Evolutionary conservation across 2,329 filamentous ascomycete genomes (phyloP), one percentile per base, ranked within the genome.

Genomic region (Stachybotrys chlorohalonatus): DNA sequence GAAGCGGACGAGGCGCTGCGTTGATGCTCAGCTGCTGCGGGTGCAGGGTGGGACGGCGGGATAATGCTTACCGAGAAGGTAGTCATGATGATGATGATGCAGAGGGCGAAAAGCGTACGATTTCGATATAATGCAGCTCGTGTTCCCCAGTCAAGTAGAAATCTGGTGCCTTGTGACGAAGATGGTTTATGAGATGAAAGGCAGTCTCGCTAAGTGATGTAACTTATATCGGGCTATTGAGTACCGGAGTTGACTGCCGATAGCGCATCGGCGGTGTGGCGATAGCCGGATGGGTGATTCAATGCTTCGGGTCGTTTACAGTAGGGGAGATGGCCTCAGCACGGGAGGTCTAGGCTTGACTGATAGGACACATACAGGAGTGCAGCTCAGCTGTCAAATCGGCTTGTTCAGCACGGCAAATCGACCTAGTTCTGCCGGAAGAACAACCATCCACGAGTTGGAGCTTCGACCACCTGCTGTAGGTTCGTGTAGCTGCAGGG

Each of bases 1-100:
- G 71, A 90, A 91, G 53, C 87, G 84, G 60, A 91, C 75, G 46
- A 91, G 83, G 63, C 85, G 82, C 83, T 89, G 63, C 9, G 13
- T 42, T 17, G n/a, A 17, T 17, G 17, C 47, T 46, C 48, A 51
- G 30, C 17, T 17, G 11, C 31, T 9, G 24, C 6, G 15, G 50
- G 46, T 53, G 7, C 4, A 17, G 11, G 30, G 24, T 32, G 17
- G 36, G 9, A 32, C 31, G 11, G 16, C n/a, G 11, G 15, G 32
- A 11, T 51, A 31, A 51, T 8, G 49, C 74, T 67, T 64, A 78
- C 76, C 51, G 74, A 74, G 63, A 79, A 79, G n/a, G 70, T 63
- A 56, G 73, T 61, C 71, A 75, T 75, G 49, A 52, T 64, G 53
- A 16, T 24, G 24, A 24, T 24, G 24, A 24, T 24, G 24, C 2